These are phyloP conservation scores for Ilyonectria destructans DNA, from an alignment of 2,329 filamentous ascomycete genomes.

Conservation along the genomic window DNA sequence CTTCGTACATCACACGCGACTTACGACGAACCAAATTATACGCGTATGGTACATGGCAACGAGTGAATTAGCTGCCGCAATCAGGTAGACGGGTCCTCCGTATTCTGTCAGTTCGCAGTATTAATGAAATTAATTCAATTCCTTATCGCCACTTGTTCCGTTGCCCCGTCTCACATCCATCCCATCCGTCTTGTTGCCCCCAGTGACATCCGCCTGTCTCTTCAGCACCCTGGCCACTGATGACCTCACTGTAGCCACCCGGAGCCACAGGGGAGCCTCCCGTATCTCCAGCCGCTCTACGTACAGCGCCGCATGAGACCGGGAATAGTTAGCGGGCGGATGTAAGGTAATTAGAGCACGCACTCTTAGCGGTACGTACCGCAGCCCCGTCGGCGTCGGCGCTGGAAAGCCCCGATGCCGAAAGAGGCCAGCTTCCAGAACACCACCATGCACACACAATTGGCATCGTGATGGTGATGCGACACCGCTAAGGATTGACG, in stretches of 20 bases:
- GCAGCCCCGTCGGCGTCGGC: constrained; percentile 23
- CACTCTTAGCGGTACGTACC: constrained; percentile 40
- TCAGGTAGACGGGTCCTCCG: not conserved
- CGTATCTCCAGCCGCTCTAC: constrained; percentile 7
- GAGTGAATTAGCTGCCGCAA: not conserved
- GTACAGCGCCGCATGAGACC: not conserved
- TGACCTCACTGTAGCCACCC: constrained; percentile 46
- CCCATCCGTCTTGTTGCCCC: constrained; percentile 6
- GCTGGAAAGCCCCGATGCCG: constrained; percentile 34
- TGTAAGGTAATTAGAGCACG: constrained; percentile 29
- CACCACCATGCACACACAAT: constrained; percentile 19
- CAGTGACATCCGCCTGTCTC: constrained; percentile 10
- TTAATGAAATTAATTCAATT: not conserved
- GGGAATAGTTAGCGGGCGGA: constrained; percentile 6
- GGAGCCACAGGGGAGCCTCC: not conserved
- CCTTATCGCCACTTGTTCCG: not conserved
- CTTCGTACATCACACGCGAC: not conserved
- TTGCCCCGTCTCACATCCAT: constrained; percentile 6
- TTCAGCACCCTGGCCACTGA: constrained; percentile 38
- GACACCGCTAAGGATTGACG: constrained; percentile 20
- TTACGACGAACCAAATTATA: constrained; percentile 12
- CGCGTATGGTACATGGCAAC: constrained; percentile 18
- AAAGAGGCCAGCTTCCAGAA: constrained; percentile 52
- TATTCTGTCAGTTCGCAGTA: not conserved
- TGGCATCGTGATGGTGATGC: constrained; percentile 24